These are phyloP conservation scores for Boletus rubescentipes DNA, from an alignment of 768 basidiomycete genomes.

Conservation along the genomic window DNA sequence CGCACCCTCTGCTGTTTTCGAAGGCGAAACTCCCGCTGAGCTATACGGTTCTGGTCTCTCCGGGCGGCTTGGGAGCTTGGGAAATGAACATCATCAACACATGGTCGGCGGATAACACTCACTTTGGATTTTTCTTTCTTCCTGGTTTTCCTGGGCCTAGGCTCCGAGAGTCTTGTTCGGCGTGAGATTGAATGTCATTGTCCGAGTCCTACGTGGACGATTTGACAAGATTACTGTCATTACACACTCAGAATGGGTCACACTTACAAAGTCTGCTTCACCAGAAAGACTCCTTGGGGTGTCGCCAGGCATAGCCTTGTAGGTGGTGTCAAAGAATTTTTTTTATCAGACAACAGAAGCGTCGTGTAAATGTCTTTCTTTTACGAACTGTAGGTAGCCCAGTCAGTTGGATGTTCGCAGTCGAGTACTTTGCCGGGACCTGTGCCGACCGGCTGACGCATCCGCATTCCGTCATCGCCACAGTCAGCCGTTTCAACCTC, in stretches of 20 bases:
- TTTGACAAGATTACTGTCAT: constrained; percentile 10
- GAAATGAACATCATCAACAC: constrained; percentile 18
- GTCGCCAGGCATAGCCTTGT: constrained; percentile 46
- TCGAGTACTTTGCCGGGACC: constrained; percentile 4
- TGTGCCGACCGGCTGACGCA: constrained; percentile 25
- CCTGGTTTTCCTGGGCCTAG: constrained; percentile 46
- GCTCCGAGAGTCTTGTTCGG: constrained; percentile 21
- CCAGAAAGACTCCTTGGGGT: constrained; percentile 61
- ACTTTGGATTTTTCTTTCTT: constrained; percentile 91
- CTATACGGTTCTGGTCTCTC: constrained; percentile 88
- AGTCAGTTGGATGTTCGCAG: constrained; percentile 8
- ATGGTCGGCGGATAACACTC: constrained; percentile 22
- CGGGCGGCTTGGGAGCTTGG: constrained; percentile 82
- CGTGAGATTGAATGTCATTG: constrained; percentile 57
- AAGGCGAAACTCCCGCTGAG: constrained; percentile 89
- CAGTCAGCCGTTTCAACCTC: constrained; percentile 1
- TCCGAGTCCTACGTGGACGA: constrained; percentile 58
- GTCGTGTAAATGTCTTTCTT: background rate
- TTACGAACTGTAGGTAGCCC: constrained; percentile 1
- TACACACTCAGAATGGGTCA: constrained; percentile 11
- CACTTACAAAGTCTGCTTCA: constrained; percentile 51
- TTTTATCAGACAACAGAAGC: constrained; percentile 29
- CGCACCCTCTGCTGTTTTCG: constrained; percentile 85
- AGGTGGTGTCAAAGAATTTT: background rate
- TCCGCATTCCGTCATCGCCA: constrained; percentile 10